Conservation (phyloP, 78 protist genomes). For the Dictyostelium capitatum region DNA sequence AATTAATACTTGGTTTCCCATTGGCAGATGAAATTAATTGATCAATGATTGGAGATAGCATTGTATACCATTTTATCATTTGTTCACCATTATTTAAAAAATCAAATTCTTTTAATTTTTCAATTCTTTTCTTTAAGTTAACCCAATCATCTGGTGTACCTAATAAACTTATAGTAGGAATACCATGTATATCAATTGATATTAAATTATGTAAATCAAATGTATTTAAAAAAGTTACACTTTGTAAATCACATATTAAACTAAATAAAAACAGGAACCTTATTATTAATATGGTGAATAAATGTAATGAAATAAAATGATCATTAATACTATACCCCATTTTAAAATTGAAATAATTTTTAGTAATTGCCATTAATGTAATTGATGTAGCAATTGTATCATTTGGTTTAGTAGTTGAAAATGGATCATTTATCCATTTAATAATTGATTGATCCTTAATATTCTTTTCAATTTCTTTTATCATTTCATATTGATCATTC, state of each 20-base stretch:
- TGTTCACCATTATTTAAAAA: not conserved
- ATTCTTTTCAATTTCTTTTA: slow-evolving; percentile 66
- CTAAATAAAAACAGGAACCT: too few relatives aligned
- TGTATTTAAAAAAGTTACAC: too few relatives aligned
- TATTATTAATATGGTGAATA: too few relatives aligned
- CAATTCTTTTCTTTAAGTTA: not conserved
- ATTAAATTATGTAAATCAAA: too few relatives aligned
- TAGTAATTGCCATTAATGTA: slow-evolving; percentile 43
- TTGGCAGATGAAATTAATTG: slow-evolving; percentile 23
- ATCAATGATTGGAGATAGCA: slow-evolving; percentile 62
- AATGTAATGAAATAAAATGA: too few relatives aligned
- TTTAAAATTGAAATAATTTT: slow-evolving; percentile 55
- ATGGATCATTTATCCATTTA: slow-evolving; percentile 42
- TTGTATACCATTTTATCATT: slow-evolving; percentile 44
- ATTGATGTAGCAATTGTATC: slow-evolving; percentile 52
- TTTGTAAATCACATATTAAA: too few relatives aligned
- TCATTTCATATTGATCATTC: slow-evolving; percentile 55
- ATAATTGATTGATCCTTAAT: slow-evolving; percentile 73
- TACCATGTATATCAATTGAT: too few relatives aligned
- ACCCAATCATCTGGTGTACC: slow-evolving; percentile 68
- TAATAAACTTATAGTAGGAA: slow-evolving; percentile 52
- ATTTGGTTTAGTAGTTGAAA: slow-evolving; percentile 65
- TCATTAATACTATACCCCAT: not conserved
- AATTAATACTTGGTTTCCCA: slow-evolving; percentile 8
- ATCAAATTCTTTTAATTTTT: slow-evolving; percentile 42